phyloP scores from a whole-genome alignment of 331 rosid species.

The Phaseolus coccineus region DNA sequence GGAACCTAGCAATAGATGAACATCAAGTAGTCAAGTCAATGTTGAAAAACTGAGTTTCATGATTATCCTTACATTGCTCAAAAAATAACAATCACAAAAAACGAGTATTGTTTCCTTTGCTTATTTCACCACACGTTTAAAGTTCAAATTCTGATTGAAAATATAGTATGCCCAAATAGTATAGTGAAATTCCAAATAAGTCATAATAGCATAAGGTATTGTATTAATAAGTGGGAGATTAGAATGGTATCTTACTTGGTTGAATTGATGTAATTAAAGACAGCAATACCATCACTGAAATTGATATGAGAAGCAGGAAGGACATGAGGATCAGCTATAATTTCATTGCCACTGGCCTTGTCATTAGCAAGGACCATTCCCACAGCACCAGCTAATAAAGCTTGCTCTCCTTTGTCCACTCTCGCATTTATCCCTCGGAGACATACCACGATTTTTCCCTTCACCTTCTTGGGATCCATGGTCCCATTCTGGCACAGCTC shows the following conservation, averaged over 20 bases:
- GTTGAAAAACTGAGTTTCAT: neutral
- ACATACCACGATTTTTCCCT: conserved; percentile 61
- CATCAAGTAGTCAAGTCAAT: neutral
- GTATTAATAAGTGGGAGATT: neutral
- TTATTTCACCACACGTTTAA: neutral
- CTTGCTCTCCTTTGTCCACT: conserved; percentile 63
- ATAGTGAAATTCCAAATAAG: neutral
- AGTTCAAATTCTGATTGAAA: neutral
- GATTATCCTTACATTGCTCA: neutral
- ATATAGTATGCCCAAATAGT: neutral
- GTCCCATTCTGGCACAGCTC: conserved; percentile 60
- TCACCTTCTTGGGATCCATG: conserved; percentile 57
- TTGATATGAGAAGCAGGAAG: conserved; percentile 63
- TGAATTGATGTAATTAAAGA: conserved; percentile 56
- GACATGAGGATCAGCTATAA: conserved; percentile 62
- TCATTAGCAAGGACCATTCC: conserved; percentile 66
- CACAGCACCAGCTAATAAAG: conserved; percentile 56
- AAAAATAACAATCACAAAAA: neutral
- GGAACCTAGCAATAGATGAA: conserved; percentile 54
- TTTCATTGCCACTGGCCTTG: conserved; percentile 49
- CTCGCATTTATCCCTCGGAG: conserved; percentile 61
- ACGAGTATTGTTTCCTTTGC: neutral
- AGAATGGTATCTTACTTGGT: conserved; percentile 58
- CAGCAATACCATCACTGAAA: conserved; percentile 40
- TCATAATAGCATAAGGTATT: neutral